Evolutionary conservation across 1,139 yeast genomes (phyloP).

Genomic region (Protomyces gravidus): DNA sequence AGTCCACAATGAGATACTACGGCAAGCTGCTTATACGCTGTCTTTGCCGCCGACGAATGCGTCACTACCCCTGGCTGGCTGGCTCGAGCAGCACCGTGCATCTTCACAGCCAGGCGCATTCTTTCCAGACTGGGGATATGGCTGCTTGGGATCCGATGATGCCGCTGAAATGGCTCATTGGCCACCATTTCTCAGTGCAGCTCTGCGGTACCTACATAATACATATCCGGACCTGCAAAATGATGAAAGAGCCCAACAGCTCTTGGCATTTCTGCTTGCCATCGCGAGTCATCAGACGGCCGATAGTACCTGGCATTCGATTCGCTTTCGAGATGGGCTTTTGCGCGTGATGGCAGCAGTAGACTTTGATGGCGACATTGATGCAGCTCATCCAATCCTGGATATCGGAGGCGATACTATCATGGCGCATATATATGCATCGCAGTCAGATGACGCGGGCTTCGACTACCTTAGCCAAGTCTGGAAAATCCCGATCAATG

Average conservation of each 20-base stretch:
- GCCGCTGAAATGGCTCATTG: slow-evolving; percentile 61
- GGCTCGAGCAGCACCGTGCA: slow-evolving; percentile 1
- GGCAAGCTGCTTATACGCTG: not conserved
- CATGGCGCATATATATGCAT: slow-evolving; percentile 43
- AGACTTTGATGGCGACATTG: slow-evolving; percentile 50
- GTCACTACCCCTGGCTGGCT: not conserved
- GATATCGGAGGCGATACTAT: slow-evolving; percentile 61
- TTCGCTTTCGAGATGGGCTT: slow-evolving; percentile 52
- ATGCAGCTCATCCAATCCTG: slow-evolving; percentile 49
- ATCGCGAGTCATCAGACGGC: slow-evolving; percentile 55
- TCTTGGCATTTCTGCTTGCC: slow-evolving; percentile 54
- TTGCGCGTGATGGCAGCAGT: slow-evolving; percentile 47
- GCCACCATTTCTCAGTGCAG: slow-evolving; percentile 55
- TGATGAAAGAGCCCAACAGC: slow-evolving; percentile 28
- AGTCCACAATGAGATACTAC: slow-evolving; percentile 12
- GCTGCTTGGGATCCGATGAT: slow-evolving; percentile 43
- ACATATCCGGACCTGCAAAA: slow-evolving; percentile 35
- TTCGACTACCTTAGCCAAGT: slow-evolving; percentile 41
- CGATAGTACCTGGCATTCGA: slow-evolving; percentile 62
- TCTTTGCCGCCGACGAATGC: not conserved
- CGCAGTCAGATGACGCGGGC: slow-evolving; percentile 36
- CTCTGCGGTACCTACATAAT: slow-evolving; percentile 45
- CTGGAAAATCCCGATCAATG: slow-evolving; percentile 47
- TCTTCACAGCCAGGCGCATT: slow-evolving; percentile 47
- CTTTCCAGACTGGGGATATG: slow-evolving; percentile 60